Evolutionary conservation across 1,284 basidiomycete genomes (phyloP).

Genomic region (Sanghuangporus sanghuang): DNA sequence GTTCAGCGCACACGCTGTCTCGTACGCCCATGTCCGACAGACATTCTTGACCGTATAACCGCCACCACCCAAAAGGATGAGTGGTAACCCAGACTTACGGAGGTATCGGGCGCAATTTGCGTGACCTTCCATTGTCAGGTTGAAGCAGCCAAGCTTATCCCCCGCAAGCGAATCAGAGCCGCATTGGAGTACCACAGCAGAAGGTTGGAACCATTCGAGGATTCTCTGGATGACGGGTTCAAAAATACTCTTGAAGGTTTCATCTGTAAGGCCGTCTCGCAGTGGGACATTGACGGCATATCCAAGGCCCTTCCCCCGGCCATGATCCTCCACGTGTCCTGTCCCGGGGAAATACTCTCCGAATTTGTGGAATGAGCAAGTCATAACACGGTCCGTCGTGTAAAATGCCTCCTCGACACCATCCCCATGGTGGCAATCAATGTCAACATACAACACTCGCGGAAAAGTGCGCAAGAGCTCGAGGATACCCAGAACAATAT

Average conservation of each 20-base stretch:
- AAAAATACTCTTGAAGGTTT: constrained; percentile 78
- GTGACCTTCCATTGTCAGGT: constrained; percentile 92
- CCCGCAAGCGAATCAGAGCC: constrained; percentile 94
- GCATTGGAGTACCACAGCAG: constrained; percentile 90
- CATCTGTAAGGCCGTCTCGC: constrained; percentile 91
- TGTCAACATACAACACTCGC: constrained; percentile 95
- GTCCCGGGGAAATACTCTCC: constrained; percentile 98
- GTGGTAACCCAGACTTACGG: constrained; percentile 78
- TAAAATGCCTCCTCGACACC: constrained; percentile 99
- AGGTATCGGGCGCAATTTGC: constrained; percentile 89
- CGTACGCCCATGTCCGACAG: constrained; percentile 93
- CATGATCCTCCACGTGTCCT: constrained; percentile 81
- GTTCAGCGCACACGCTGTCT: constrained; percentile 91
- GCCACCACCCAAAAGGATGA: constrained; percentile 92
- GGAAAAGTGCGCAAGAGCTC: constrained; percentile 80
- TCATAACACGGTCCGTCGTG: constrained; percentile 95
- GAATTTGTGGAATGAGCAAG: constrained; percentile 93
- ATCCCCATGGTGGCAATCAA: constrained; percentile 98
- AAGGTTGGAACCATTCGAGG: constrained; percentile 87
- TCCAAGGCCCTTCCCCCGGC: constrained; percentile 81
- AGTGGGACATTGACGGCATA: constrained; percentile 94
- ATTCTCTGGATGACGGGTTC: constrained; percentile 85
- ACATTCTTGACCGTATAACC: constrained; percentile 98
- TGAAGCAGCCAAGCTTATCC: constrained; percentile 96
- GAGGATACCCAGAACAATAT: constrained; percentile 87